These are phyloP conservation scores for Xerocomellus amylosporus DNA, from an alignment of 768 basidiomycete genomes.

Conservation along the genomic window DNA sequence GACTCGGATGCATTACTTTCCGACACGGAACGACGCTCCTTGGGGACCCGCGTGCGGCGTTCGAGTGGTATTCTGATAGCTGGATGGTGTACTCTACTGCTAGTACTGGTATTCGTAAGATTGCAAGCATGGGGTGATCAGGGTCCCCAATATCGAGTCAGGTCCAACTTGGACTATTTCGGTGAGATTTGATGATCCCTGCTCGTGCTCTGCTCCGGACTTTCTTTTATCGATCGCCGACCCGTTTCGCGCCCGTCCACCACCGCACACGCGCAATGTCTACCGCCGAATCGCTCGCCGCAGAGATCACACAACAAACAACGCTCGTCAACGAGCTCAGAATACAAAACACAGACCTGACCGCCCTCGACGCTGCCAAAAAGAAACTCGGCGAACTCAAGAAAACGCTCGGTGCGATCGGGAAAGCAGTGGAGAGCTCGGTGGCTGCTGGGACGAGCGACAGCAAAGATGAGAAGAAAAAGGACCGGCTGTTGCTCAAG, in stretches of 20 bases:
- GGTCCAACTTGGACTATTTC: slow-evolving; percentile 2
- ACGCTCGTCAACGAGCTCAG: slow-evolving; percentile 61
- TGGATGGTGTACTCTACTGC: too few species aligned
- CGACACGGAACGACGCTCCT: slow-evolving; percentile 4
- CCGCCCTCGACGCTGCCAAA: slow-evolving; percentile 56
- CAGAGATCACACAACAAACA: slow-evolving; percentile 56
- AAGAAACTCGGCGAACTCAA: slow-evolving; percentile 71
- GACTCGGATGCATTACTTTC: not conserved
- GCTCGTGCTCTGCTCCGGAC: slow-evolving; percentile 17
- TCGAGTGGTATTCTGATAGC: slow-evolving; percentile 11
- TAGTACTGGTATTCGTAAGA: too few species aligned
- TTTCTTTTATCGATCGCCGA: slow-evolving; percentile 36
- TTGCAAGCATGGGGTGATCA: slow-evolving; percentile 3
- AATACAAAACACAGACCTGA: slow-evolving; percentile 49
- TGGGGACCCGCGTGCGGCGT: slow-evolving; percentile 18
- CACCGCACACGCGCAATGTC: slow-evolving; percentile 36
- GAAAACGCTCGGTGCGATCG: slow-evolving; percentile 47
- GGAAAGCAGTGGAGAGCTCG: slow-evolving; percentile 25
- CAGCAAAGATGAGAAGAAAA: slow-evolving; percentile 58
- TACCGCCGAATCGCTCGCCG: slow-evolving; percentile 43
- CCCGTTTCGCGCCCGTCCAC: slow-evolving; percentile 12
- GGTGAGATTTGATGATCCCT: slow-evolving; percentile 17
- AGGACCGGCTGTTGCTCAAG: slow-evolving; percentile 75
- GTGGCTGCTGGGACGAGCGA: slow-evolving; percentile 34
- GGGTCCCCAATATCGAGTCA: slow-evolving; percentile 28